Conservation (phyloP, 2,329 filamentous ascomycete species). For the Aureobasidium sp. region DNA sequence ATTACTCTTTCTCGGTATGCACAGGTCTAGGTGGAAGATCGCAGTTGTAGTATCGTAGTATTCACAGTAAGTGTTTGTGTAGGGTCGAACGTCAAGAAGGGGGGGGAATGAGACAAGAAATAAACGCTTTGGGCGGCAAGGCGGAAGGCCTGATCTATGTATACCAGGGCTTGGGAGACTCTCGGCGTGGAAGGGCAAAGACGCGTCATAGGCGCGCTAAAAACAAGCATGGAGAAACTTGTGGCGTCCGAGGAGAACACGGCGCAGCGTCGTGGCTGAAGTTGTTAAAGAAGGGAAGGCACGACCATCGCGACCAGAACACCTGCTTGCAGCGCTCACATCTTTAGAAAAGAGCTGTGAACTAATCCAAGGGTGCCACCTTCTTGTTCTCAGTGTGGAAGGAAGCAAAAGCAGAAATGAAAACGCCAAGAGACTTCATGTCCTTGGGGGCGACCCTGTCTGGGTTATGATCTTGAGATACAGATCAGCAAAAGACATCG, state of each 20-base stretch:
- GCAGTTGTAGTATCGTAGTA: not conserved
- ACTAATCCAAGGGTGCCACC: not conserved
- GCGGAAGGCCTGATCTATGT: not conserved
- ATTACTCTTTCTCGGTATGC: not conserved
- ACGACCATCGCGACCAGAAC: not conserved
- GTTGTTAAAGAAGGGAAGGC: not conserved
- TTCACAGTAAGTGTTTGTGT: not conserved
- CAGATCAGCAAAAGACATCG: too few relatives aligned
- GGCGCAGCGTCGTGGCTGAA: not conserved
- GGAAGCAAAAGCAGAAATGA: not conserved
- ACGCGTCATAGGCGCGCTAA: constrained; percentile 2
- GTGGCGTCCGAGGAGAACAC: not conserved
- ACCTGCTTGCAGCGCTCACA: not conserved
- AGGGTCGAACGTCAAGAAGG: not conserved
- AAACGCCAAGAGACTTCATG: not conserved
- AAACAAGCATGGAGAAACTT: not conserved
- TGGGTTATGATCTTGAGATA: too few relatives aligned
- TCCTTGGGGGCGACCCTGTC: not conserved
- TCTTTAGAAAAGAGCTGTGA: too few relatives aligned
- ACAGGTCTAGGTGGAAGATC: not conserved
- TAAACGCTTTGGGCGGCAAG: not conserved
- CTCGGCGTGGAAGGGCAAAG: not conserved
- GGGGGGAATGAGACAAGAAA: not conserved
- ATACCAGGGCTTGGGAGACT: not conserved
- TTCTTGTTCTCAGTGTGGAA: not conserved